phyloP scores from a whole-genome alignment of 2,329 filamentous ascomycete genomes.

The Chrysoporthe cubensis region DNA sequence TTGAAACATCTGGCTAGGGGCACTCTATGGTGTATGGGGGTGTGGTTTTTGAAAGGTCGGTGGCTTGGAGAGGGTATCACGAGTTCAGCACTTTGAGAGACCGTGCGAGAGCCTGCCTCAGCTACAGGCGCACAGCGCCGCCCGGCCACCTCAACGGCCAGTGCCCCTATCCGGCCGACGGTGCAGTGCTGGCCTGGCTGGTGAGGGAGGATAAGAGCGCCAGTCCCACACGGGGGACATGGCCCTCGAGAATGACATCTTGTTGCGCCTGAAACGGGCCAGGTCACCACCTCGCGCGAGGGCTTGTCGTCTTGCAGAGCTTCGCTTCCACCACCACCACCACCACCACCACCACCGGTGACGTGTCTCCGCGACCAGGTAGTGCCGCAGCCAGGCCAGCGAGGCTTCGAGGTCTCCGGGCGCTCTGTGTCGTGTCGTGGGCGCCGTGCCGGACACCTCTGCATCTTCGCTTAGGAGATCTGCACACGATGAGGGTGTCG shows the following conservation, averaged over 20 bases:
- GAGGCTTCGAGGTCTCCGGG: too few relatives aligned
- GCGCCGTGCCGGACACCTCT: too few relatives aligned
- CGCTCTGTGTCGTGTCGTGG: too few relatives aligned
- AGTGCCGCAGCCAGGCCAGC: not conserved
- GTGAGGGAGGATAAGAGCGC: too few relatives aligned
- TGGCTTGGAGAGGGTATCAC: too few relatives aligned
- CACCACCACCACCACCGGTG: not conserved
- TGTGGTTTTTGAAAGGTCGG: too few relatives aligned
- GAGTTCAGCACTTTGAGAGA: too few relatives aligned
- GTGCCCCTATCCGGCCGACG: not conserved
- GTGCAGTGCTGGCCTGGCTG: not conserved
- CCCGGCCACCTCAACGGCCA: not conserved
- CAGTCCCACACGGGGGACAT: not conserved
- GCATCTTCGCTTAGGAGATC: too few relatives aligned
- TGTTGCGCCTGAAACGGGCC: conserved; percentile 11
- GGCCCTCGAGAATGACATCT: not conserved
- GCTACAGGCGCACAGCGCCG: too few relatives aligned
- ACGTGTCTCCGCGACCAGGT: not conserved
- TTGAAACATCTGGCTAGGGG: not conserved
- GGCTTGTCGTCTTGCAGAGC: not conserved
- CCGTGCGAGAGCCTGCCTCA: too few relatives aligned
- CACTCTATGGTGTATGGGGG: not conserved
- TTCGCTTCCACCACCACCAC: not conserved
- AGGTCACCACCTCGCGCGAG: not conserved
- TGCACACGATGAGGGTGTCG: not conserved